Percentiles rank a stretch among this genome's conserved stretches.
phyloP scores from a whole-genome alignment of 1,284 basidiomycete species.

The Ustilago crameri region DNA sequence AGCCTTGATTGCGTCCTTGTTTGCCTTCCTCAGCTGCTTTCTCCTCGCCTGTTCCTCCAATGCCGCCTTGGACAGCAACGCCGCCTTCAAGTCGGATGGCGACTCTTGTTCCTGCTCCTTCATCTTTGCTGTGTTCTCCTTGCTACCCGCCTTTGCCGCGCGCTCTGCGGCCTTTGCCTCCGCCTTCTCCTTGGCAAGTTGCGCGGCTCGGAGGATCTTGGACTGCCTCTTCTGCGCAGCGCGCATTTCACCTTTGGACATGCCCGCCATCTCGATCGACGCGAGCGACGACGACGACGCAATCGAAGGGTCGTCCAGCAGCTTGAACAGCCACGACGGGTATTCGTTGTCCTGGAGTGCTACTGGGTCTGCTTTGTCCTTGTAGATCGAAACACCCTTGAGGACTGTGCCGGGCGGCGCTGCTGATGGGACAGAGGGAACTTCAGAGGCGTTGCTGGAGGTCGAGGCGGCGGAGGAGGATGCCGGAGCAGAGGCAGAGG shows the following conservation, averaged over 20 bases:
- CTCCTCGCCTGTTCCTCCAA: conserved; percentile 41
- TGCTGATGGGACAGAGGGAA: conserved; percentile 49
- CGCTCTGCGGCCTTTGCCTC: conserved; percentile 48
- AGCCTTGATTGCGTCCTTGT: conserved; percentile 61
- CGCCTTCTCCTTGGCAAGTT: conserved; percentile 49
- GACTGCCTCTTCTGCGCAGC: conserved; percentile 59
- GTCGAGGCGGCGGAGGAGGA: conserved; percentile 11
- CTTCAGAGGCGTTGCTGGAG: conserved; percentile 14
- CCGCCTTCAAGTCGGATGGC: conserved; percentile 9
- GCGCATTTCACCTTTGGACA: conserved; percentile 64
- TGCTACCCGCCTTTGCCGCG: conserved; percentile 12
- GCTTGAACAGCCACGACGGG: conserved; percentile 87
- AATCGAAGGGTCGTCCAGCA: conserved; percentile 71
- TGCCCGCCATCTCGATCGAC: conserved; percentile 57
- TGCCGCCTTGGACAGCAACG: conserved; percentile 18
- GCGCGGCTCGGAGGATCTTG: conserved; percentile 53
- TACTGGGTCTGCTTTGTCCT: conserved; percentile 82
- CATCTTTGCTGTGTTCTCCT: background rate
- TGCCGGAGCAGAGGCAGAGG: conserved; percentile 18
- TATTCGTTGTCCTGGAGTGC: conserved; percentile 86
- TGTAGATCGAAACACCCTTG: conserved; percentile 81
- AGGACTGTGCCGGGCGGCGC: conserved; percentile 76
- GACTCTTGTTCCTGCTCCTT: background rate
- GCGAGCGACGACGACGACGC: conserved; percentile 49
- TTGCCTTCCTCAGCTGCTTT: conserved; percentile 51